These are phyloP conservation scores for Phlebiopsis flavidoalba DNA, from an alignment of 768 basidiomycete genomes.

Conservation along the genomic window DNA sequence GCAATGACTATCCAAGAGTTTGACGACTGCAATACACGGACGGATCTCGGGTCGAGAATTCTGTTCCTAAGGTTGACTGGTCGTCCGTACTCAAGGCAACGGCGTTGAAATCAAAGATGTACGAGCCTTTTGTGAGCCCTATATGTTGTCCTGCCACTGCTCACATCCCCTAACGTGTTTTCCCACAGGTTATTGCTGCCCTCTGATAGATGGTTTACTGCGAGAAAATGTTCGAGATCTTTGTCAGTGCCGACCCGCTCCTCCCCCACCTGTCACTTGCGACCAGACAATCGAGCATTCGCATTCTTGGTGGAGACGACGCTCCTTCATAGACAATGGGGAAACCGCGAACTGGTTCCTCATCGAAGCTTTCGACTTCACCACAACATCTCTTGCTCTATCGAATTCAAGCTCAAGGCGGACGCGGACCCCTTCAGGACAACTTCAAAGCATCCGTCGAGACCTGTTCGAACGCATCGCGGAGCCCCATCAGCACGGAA, in stretches of 20 bases:
- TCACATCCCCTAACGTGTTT: background rate
- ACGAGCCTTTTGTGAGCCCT: background rate
- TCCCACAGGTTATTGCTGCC: background rate
- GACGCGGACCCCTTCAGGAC: background rate
- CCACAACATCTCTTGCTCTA: background rate
- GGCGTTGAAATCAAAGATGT: background rate
- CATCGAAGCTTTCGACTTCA: background rate
- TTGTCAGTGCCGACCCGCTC: background rate
- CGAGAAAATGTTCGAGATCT: background rate
- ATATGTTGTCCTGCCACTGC: background rate
- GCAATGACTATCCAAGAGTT: background rate
- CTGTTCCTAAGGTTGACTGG: background rate
- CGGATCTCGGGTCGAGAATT: background rate
- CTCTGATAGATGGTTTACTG: background rate
- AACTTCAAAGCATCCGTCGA: background rate
- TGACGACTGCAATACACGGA: background rate
- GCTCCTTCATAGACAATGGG: background rate
- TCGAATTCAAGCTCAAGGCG: background rate
- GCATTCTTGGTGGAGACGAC: background rate
- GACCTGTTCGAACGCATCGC: background rate
- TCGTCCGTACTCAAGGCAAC: background rate
- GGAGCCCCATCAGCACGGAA: background rate
- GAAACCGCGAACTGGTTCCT: background rate
- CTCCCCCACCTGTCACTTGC: background rate
- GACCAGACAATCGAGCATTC: background rate